Evolutionary conservation across 2,329 filamentous ascomycete species (phyloP).

Genomic region (Alternaria arborescens): DNA sequence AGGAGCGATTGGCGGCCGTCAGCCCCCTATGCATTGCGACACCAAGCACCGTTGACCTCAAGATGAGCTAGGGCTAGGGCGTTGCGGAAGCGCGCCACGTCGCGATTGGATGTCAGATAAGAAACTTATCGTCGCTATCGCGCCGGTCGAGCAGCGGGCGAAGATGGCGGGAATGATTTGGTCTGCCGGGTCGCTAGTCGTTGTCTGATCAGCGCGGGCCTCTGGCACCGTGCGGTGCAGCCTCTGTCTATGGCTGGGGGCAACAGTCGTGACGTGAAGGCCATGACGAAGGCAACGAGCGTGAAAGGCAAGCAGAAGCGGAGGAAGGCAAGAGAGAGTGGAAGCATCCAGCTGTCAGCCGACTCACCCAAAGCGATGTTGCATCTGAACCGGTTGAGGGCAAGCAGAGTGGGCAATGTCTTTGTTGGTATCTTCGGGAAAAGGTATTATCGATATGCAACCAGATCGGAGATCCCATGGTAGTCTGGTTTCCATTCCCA

Average conservation of each 20-base stretch:
- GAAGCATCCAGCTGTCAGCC: constrained; percentile 4
- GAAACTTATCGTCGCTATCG: constrained; percentile 37
- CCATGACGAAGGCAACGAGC: background rate
- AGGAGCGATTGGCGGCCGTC: constrained; percentile 20
- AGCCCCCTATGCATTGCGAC: constrained; percentile 39
- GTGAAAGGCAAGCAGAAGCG: background rate
- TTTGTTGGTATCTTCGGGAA: constrained; percentile 9
- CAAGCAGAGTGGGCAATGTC: background rate
- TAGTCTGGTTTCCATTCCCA: constrained; percentile 16
- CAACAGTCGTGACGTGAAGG: constrained; percentile 7
- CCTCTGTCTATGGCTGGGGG: constrained; percentile 4
- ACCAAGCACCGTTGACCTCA: constrained; percentile 32
- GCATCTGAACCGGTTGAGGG: background rate
- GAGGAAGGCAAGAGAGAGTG: background rate
- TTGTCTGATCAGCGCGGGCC: constrained; percentile 43
- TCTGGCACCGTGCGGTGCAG: constrained; percentile 10
- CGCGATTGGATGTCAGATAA: constrained; percentile 32
- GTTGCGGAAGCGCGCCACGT: constrained; percentile 34
- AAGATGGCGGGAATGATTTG: constrained; percentile 30
- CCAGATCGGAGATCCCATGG: constrained; percentile 11
- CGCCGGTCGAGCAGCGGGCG: constrained; percentile 26
- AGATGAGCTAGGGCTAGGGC: constrained; percentile 28
- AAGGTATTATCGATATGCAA: constrained; percentile 23
- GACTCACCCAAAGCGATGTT: background rate
- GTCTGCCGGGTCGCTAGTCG: constrained; percentile 30